Evolutionary conservation across 352 stramenopile species (phyloP).

Genomic region (Globisporangium splendens): DNA sequence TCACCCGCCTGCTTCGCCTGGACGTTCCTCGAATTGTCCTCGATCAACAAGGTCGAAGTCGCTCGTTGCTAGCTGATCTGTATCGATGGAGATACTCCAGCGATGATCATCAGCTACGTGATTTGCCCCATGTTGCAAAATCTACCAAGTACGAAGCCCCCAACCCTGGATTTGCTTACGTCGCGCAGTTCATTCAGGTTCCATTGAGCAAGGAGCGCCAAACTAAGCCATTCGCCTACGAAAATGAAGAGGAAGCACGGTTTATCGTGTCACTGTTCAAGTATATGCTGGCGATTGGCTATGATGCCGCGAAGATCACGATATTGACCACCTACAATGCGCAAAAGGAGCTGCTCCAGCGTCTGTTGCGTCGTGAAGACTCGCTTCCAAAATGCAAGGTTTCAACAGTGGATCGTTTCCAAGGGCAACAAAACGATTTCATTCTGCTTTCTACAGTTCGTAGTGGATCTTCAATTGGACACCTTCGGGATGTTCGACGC

Average conservation of each 20-base stretch:
- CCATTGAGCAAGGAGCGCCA: slow-evolving; percentile 54
- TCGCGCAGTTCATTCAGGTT: slow-evolving; percentile 90
- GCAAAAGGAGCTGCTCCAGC: slow-evolving; percentile 90
- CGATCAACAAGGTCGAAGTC: slow-evolving; percentile 71
- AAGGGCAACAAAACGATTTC: slow-evolving; percentile 95
- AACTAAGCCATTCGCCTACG: slow-evolving; percentile 85
- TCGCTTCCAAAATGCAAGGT: slow-evolving; percentile 36
- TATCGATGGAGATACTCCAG: slow-evolving; percentile 9
- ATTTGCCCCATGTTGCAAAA: slow-evolving; percentile 6
- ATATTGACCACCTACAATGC: slow-evolving; percentile 96
- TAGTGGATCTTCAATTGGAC: slow-evolving; percentile 80
- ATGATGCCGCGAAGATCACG: slow-evolving; percentile 87
- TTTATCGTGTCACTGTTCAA: slow-evolving; percentile 92
- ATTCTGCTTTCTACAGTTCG: slow-evolving; percentile 94
- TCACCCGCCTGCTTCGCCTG: slow-evolving; percentile 92
- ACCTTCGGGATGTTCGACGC: slow-evolving; percentile 91
- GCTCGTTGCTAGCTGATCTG: slow-evolving; percentile 6
- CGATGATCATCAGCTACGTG: neutral
- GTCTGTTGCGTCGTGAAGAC: slow-evolving; percentile 60
- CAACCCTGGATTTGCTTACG: slow-evolving; percentile 89
- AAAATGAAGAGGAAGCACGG: slow-evolving; percentile 95
- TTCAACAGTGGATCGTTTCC: slow-evolving; percentile 94
- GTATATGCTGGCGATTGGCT: slow-evolving; percentile 93
- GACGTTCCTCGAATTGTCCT: slow-evolving; percentile 91
- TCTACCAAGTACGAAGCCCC: slow-evolving; percentile 37